A percentile compares a stretch with the other conserved stretches of the same genome.
These are phyloP conservation scores for Bryoglossum gracile DNA, from an alignment of 495 filamentous ascomycete genomes.

Conservation along the genomic window DNA sequence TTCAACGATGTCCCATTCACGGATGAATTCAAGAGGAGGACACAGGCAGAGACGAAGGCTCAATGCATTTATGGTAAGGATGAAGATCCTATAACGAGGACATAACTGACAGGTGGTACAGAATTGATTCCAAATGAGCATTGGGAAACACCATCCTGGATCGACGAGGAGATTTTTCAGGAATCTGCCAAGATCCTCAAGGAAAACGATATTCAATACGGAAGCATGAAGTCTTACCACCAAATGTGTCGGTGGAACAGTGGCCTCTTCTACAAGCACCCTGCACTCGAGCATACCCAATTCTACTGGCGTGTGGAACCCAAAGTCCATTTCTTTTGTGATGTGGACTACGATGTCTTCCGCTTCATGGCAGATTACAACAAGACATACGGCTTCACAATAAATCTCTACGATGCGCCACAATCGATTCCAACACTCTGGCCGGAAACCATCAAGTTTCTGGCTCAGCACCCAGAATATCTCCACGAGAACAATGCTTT, in stretches of 20 bases:
- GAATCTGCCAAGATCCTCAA: conserved; percentile 79
- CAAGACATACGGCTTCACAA: conserved; percentile 98
- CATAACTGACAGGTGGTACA: conserved; percentile 22
- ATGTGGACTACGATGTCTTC: conserved; percentile 98
- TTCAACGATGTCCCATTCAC: conserved; percentile 94
- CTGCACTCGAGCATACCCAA: conserved; percentile 67
- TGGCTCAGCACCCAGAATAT: conserved; percentile 76
- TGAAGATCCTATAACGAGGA: neutral
- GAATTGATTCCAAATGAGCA: conserved; percentile 89
- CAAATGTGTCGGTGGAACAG: conserved; percentile 99
- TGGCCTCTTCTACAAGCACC: conserved; percentile 95
- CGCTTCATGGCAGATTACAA: conserved; percentile 95
- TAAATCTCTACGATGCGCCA: conserved; percentile 92
- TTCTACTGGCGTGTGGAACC: conserved; percentile 99
- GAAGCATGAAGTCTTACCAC: conserved; percentile 81
- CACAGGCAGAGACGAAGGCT: conserved; percentile 73
- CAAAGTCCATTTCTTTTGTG: conserved; percentile 99
- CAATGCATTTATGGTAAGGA: conserved; percentile 77
- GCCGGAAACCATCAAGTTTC: conserved; percentile 87
- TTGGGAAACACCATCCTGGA: conserved; percentile 90
- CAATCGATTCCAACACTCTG: conserved; percentile 82
- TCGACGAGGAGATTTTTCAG: conserved; percentile 74
- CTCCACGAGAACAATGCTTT: conserved; percentile 77
- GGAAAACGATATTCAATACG: conserved; percentile 85
- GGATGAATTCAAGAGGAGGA: conserved; percentile 83